Percentiles rank a stretch among this genome's conserved stretches.
Evolutionary conservation across 2,329 filamentous ascomycete genomes (phyloP).

Genomic region (Xylaria digitata): DNA sequence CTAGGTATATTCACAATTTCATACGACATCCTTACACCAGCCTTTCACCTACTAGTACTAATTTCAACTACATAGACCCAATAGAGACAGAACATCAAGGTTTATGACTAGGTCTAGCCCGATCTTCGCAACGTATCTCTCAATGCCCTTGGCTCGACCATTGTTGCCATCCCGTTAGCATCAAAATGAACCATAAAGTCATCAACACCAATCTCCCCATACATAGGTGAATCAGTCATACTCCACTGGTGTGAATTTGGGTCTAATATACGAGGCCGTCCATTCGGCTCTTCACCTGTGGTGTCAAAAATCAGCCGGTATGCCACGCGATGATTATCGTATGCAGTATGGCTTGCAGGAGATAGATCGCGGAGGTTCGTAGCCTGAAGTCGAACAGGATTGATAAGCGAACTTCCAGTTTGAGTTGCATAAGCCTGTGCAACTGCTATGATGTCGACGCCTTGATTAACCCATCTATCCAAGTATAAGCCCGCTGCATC

Average conservation of each 20-base stretch:
- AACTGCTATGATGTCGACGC: conserved; percentile 23
- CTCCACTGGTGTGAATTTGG: conserved; percentile 16
- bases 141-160: conserved; percentile 26
- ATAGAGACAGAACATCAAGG: neutral
- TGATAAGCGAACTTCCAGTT: conserved; percentile 20
- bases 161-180: conserved; percentile 17
- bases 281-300: neutral
- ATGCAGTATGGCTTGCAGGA: neutral
- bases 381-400: conserved; percentile 8
- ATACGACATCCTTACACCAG: neutral
- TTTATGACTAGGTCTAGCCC: neutral
- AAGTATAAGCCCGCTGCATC: conserved; percentile 31
- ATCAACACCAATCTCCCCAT: conserved; percentile 26
- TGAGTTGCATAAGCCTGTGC: conserved; percentile 19
- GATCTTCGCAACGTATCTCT: conserved; percentile 24
- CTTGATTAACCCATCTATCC: conserved; percentile 18
- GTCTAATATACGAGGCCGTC: conserved; percentile 21
- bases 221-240: conserved; percentile 19
- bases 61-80: neutral
- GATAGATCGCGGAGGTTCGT: conserved; percentile 17
- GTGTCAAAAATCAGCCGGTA: conserved; percentile 27
- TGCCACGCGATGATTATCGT: conserved; percentile 12
- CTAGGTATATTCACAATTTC: neutral
- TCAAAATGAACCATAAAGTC: conserved; percentile 32
- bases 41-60: neutral